These are phyloP conservation scores for Suhomyces maxii DNA, from an alignment of 1,139 yeast species.

Conservation along the genomic window DNA sequence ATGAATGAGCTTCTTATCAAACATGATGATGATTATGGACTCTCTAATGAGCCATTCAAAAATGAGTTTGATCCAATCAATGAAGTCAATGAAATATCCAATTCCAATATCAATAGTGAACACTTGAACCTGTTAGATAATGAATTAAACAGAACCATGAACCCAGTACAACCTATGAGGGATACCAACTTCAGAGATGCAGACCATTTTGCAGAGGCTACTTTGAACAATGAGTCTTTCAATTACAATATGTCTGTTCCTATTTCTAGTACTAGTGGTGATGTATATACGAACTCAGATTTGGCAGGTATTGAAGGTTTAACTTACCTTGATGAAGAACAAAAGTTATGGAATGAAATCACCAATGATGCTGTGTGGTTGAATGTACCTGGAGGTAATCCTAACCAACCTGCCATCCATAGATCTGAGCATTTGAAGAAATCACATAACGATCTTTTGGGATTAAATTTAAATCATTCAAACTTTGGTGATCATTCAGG, in stretches of 20 bases:
- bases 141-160: slow-evolving; percentile 8
- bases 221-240: slow-evolving; percentile 13
- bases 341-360: slow-evolving; percentile 72
- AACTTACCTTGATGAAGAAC: slow-evolving; percentile 51
- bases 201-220: background rate
- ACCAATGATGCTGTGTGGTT: slow-evolving; percentile 77
- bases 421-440: slow-evolving; percentile 9
- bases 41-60: slow-evolving; percentile 4
- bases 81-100: slow-evolving; percentile 12
- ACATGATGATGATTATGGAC: slow-evolving; percentile 50
- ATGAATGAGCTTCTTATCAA: slow-evolving; percentile 57
- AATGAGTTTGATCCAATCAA: slow-evolving; percentile 13
- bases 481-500: background rate
- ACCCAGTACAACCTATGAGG: slow-evolving; percentile 3
- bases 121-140: slow-evolving; percentile 13
- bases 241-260: slow-evolving; percentile 16
- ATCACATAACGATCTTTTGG: slow-evolving; percentile 4
- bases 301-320: slow-evolving; percentile 48
- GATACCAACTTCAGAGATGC: background rate
- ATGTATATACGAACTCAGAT: slow-evolving; percentile 35
- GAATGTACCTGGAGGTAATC: slow-evolving; percentile 26
- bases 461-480: slow-evolving; percentile 1
- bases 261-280: slow-evolving; percentile 17
- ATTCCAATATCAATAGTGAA: slow-evolving; percentile 9
- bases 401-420: slow-evolving; percentile 19